Evolutionary conservation across 768 basidiomycete species (phyloP), one percentile per base, ranked within the genome.

Genomic region (Exidia glandulosa): DNA sequence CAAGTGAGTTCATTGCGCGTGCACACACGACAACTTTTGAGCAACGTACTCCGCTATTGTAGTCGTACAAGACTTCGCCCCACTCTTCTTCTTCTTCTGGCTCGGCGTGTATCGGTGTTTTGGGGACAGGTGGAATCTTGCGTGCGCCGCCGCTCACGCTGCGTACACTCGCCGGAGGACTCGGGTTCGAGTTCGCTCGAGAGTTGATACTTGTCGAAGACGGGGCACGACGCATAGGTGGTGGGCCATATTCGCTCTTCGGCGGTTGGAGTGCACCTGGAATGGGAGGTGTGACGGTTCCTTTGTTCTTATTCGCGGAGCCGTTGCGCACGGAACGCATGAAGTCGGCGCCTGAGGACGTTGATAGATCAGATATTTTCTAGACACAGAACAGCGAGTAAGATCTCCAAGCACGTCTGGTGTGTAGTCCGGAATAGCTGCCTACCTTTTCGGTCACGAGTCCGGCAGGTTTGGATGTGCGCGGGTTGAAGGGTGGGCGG

Each of bases 61-160:
- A 91, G 61, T 87, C 88, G 66, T 90, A 91, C 70, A 88, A 64
- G 3, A 76, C 89, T 65, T 90, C 83, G 16, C 81, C 87, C 89
- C 89, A 91, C 62, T 87, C 85, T 12, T 34, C 57, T 5, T 14
- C n/a, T 16, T 57, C 59, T 50, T 75, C 75, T 2, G 68, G 67
- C 63, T 74, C 74, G 10, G 66, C 41, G 41, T 45, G 50, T 4
- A 54, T 29, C 14, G 36, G 36, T 19, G 25, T 2, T 19, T 31
- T 54, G 23, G 50, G 50, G 10, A 54, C 25, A 10, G 50, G 50
- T 10, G 50, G 50, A 27, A 31, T 54, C 19, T 54, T 54, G 7
- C 50, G 25, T 27, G 25, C 30, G 27, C 50, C 30, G 27, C 25
- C 50, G 69, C 58, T 69, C 69, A 5, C 61, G 64, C 31, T 62